These are phyloP conservation scores for Ciborinia camelliae DNA, from an alignment of 2,329 filamentous ascomycete species.

Conservation along the genomic window DNA sequence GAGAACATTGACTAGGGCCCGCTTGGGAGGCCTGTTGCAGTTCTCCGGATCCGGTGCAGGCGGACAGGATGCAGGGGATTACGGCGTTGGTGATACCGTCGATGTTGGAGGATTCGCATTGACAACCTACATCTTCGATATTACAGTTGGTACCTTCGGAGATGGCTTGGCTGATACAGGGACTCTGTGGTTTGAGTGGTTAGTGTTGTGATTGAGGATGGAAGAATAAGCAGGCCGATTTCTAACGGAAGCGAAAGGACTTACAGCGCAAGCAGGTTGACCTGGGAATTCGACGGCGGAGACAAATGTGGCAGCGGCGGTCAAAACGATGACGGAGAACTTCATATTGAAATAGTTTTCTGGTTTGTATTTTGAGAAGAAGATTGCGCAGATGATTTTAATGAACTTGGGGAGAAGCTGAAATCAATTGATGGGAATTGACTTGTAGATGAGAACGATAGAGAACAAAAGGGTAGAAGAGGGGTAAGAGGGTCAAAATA, in stretches of 20 bases:
- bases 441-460: not conserved
- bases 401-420: not conserved
- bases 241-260: not conserved
- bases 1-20: not conserved
- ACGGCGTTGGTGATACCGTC: not conserved
- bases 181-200: not conserved
- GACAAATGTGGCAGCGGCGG: not conserved
- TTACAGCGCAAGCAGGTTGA: slow-evolving; percentile 5
- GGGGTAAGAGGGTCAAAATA: not conserved
- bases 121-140: slow-evolving; percentile 5
- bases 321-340: slow-evolving; percentile 7
- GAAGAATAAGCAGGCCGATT: not conserved
- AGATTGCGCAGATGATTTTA: not conserved
- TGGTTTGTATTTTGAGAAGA: not conserved
- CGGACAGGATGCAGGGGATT: not conserved
- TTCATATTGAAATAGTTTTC: slow-evolving; percentile 2
- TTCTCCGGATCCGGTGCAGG: not conserved
- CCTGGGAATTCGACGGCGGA: not conserved
- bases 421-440: not conserved
- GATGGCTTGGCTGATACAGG: slow-evolving; percentile 1
- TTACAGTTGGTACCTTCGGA: slow-evolving; percentile 4
- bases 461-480: slow-evolving; percentile 10
- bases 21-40: not conserved
- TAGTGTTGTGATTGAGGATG: not conserved
- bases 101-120: slow-evolving; percentile 1